phyloP scores from a whole-genome alignment of 2,329 filamentous ascomycete species.

The Fusarium sp. region DNA sequence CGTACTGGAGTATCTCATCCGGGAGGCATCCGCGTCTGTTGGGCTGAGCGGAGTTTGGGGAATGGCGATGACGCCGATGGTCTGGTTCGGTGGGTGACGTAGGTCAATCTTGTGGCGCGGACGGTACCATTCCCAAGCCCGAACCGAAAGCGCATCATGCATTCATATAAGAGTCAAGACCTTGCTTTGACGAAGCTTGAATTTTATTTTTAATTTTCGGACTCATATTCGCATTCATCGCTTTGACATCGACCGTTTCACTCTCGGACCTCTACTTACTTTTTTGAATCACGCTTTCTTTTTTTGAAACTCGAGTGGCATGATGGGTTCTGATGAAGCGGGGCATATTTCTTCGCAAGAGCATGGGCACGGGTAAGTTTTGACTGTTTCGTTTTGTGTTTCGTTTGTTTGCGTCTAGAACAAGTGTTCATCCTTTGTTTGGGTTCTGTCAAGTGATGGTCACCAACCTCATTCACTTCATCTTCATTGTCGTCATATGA shows the following conservation, averaged over 20 bases:
- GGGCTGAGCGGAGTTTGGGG: constrained; percentile 12
- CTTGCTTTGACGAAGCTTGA: background rate
- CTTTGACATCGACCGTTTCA: constrained; percentile 8
- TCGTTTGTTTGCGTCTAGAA: constrained; percentile 5
- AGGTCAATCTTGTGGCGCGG: constrained; percentile 37
- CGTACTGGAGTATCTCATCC: constrained; percentile 14
- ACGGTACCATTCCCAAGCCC: constrained; percentile 26
- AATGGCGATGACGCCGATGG: constrained; percentile 37
- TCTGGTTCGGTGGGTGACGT: constrained; percentile 40
- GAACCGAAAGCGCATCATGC: constrained; percentile 13
- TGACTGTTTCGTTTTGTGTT: constrained; percentile 29
- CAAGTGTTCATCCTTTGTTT: constrained; percentile 4
- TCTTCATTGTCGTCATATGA: constrained; percentile 26
- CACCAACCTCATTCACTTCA: background rate
- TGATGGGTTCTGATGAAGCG: constrained; percentile 40
- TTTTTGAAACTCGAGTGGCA: constrained; percentile 41
- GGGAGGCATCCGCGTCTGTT: constrained; percentile 1
- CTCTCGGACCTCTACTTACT: background rate
- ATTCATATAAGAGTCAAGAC: constrained; percentile 25
- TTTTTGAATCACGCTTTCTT: background rate
- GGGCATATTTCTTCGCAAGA: constrained; percentile 34
- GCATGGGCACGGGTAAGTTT: constrained; percentile 24
- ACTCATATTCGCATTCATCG: background rate
- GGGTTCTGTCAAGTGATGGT: background rate
- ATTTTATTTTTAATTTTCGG: background rate